Base-by-base conservation (phyloP, 2,329 filamentous ascomycete genomes). In the Exophiala sp. region DNA sequence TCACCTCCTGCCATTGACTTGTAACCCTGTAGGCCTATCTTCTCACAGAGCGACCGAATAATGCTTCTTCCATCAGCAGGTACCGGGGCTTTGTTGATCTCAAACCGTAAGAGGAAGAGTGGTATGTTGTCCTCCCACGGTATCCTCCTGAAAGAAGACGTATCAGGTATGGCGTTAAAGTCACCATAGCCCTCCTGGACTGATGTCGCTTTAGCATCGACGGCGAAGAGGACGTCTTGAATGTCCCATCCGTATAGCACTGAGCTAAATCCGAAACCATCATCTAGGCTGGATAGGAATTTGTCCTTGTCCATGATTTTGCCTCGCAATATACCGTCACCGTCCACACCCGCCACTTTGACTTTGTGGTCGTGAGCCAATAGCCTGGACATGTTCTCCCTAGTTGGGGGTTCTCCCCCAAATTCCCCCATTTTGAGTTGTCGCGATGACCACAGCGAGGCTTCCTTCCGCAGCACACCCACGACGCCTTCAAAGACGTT, bases 241-340 rank as follows among this genome's bases (percentile, higher is more conserved):
- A 51, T 51, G 29, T 51, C 48, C 48, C 48, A 51, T 2, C 48
- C 48, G 18, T 44, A 51, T 1, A 51, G 8, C 6, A 33, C 48
- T 18, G 48, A 51, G 20, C 48, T 51, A 16, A 51, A 42, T 2
- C 48, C 48, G 35, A 51, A 51, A 1, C 48, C 48, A 11, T 51
- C 14, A 6, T 36, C 48, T 39, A 45, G 5, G 9, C 48, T 51
- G 8, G 48, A 44, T 3, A 51, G 41, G 48, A 51, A 51, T 21
- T 51, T 51, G 11, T 51, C 48, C 40, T 44, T 51, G 40, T 38
- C 38, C 48, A 51, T 51, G 36, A 51, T 16, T 14, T 51, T 51
- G 21, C 48, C 48, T 14, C 48, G 12, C 32, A 51, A 32, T n/a
- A 51, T 43, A 16, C 48, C 48, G 34, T 51, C 48, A 8, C 40